Percentiles rank a stretch among this genome's conserved stretches.
Conservation (phyloP, 176 grass and related monocot species). For the Urochloa ruziziensis region DNA sequence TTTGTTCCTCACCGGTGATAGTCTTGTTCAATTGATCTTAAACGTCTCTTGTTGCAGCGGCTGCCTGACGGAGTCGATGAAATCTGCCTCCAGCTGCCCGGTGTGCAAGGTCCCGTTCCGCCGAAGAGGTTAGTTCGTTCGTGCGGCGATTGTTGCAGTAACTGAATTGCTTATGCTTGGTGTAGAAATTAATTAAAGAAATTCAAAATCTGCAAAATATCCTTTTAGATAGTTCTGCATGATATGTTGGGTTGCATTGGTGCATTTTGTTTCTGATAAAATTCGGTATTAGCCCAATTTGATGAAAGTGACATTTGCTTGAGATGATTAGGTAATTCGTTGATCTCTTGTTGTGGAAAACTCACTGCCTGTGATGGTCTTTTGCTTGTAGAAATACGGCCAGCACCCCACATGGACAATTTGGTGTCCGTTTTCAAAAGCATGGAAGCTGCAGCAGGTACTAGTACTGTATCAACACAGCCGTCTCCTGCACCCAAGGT, state of each 20-base stretch:
- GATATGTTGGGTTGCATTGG: neutral
- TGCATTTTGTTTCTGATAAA: neutral
- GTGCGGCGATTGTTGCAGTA: neutral
- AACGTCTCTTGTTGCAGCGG: conserved; percentile 15
- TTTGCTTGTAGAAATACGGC: conserved; percentile 67
- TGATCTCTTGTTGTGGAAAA: neutral
- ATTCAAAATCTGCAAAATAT: neutral
- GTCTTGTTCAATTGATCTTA: neutral
- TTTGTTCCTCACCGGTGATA: neutral
- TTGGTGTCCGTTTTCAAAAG: conserved; percentile 76
- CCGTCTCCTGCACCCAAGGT: neutral
- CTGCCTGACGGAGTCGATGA: conserved; percentile 81
- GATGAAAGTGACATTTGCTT: neutral
- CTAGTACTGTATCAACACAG: conserved; percentile 61
- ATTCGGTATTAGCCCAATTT: neutral
- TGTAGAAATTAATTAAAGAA: neutral
- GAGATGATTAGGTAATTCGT: neutral
- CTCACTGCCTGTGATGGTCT: neutral
- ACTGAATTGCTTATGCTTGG: neutral
- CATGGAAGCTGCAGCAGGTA: conserved; percentile 75
- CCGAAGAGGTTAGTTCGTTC: conserved; percentile 55
- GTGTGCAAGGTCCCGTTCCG: conserved; percentile 87
- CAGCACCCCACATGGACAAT: conserved; percentile 88
- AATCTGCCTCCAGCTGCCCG: conserved; percentile 62
- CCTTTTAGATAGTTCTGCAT: neutral